Percentiles rank a stretch among this genome's conserved stretches.
Conservation (phyloP, 257 asterid genomes). For the Solanum sejunctum region DNA sequence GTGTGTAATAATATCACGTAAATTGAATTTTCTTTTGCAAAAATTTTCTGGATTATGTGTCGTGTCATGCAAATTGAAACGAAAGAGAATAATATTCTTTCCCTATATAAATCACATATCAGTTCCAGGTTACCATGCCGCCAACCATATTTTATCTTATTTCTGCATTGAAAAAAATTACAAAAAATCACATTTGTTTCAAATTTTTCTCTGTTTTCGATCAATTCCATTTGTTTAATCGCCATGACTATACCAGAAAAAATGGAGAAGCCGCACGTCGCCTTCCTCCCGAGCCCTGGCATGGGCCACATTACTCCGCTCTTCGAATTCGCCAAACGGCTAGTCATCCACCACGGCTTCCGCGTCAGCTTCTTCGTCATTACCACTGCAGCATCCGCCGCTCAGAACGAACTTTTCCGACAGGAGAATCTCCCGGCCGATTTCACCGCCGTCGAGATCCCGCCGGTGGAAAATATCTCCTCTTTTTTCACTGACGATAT, state of each 20-base stretch:
- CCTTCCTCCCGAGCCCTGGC: slow-evolving; percentile 36
- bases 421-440: slow-evolving; percentile 1
- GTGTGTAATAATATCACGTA: too few species aligned
- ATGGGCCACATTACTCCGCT: slow-evolving; percentile 36
- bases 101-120: background rate
- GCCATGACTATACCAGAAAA: background rate
- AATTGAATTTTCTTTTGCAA: too few species aligned
- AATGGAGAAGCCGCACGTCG: slow-evolving; percentile 8
- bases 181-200: background rate
- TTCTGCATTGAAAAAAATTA: background rate
- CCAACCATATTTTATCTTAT: background rate
- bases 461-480: slow-evolving; percentile 19
- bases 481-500: slow-evolving; percentile 5
- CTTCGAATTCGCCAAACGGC: slow-evolving; percentile 26
- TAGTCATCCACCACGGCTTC: slow-evolving; percentile 8
- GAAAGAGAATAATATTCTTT: too few species aligned
- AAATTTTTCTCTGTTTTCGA: background rate
- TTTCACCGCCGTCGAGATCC: slow-evolving; percentile 21
- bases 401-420: slow-evolving; percentile 14
- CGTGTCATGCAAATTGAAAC: too few species aligned
- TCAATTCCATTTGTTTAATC: background rate
- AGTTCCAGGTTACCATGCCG: background rate
- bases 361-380: slow-evolving; percentile 27
- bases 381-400: slow-evolving; percentile 25
- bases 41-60: too few species aligned